Base-by-base conservation (phyloP, 176 grass and related monocot species). In the Eleusine indica region DNA sequence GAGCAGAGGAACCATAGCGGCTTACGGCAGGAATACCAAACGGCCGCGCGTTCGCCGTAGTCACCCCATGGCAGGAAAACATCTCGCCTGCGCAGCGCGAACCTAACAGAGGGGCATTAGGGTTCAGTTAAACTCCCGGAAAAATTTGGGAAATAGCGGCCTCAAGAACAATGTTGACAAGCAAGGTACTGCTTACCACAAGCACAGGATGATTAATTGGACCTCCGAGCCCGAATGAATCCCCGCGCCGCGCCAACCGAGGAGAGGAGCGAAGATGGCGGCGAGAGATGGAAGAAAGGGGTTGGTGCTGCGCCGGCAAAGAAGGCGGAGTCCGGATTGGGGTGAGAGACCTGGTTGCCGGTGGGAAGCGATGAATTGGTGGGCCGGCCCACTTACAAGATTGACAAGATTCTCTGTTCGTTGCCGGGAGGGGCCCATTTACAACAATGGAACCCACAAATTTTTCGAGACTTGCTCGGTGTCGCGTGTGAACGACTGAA, bases 1-100 rank as follows among this genome's bases (percentile, higher is more conserved):
- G 65, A 44, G 51, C 51, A 60, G 60, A 49, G 51, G 61, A 82
- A 51, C 73, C 74, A 51, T 51, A 16, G 61, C 73, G 68, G 3
- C 16, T 86, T 14, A 48, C 2, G 7, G 60, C 74, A 79, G 68
- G 29, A 77, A 52, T 65, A 51, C 74, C 84, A 25, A 68, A 22
- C 15, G 68, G 40, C 40, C 67, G 79, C 68, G 84, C 70, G 43
- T 86, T 90, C 7, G 80, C 79, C 30, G 68, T 78, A 53, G 81
- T 44, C 14, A 53, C 41, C 38, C 71, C 71, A n/a, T 75, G 69
- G 51, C 56, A 41, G 2, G 81, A 60, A 66, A 75, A 49, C 81
- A 83, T 83, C 4, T 15, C 21, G 58, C 25, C 47, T 14, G n/a
- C n/a, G 68, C 68, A 2, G 74, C 74, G 66, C 4, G 14, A n/a